Percentiles rank a stretch among this genome's conserved stretches.
phyloP scores from a whole-genome alignment of 1,284 basidiomycete genomes.

The Rhodotorula sp. region DNA sequence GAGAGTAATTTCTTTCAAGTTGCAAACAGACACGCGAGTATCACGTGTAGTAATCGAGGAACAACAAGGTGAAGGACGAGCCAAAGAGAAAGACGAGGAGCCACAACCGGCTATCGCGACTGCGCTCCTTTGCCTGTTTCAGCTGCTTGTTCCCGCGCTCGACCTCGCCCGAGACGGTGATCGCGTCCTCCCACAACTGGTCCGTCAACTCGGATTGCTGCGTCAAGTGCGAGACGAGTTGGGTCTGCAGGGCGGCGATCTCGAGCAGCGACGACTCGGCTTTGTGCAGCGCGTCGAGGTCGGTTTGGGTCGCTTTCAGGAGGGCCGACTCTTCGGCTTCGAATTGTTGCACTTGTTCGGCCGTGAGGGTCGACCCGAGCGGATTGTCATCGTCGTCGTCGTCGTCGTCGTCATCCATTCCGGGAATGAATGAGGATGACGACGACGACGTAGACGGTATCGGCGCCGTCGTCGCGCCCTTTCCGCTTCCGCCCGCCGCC shows the following conservation, averaged over 20 bases:
- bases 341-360: constrained; percentile 84
- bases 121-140: constrained; percentile 73
- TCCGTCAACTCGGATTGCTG: constrained; percentile 85
- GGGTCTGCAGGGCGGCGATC: constrained; percentile 83
- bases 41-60: constrained; percentile 64
- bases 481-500: constrained; percentile 55
- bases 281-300: constrained; percentile 77
- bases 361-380: constrained; percentile 66
- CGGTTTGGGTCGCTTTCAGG: constrained; percentile 74
- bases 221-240: constrained; percentile 78
- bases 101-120: constrained; percentile 76
- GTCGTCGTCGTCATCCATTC: neutral
- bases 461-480: neutral
- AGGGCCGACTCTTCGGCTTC: constrained; percentile 84
- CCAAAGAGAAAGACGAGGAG: constrained; percentile 81
- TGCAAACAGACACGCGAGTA: neutral
- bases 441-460: constrained; percentile 4
- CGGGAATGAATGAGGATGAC: constrained; percentile 27
- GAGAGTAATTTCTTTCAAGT: neutral
- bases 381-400: constrained; percentile 55
- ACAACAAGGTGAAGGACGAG: constrained; percentile 77
- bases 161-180: constrained; percentile 74
- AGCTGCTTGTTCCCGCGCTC: constrained; percentile 83
- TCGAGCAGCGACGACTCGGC: constrained; percentile 83
- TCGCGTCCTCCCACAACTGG: constrained; percentile 82